Evolutionary conservation across 805 yeast species (phyloP).

Genomic region (Kazachstania kunashirensis): DNA sequence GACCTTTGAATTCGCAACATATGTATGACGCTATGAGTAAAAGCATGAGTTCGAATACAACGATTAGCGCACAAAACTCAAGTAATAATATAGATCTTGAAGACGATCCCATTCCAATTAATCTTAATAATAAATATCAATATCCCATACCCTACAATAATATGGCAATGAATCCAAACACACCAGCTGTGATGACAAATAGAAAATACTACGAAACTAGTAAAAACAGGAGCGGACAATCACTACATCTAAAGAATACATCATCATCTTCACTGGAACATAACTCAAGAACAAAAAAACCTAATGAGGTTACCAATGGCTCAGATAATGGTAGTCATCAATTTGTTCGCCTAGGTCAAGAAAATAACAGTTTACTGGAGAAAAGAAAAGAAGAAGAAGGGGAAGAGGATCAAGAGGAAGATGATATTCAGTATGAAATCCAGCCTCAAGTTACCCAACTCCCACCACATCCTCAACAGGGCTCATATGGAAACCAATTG

Average conservation of each 20-base stretch:
- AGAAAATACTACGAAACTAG: conserved; percentile 17
- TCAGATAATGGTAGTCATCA: no score
- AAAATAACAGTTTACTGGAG: no score
- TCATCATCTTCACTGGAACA: neutral
- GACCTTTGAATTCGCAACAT: no score
- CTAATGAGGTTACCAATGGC: no score
- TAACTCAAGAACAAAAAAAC: no score
- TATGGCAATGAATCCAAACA: no score
- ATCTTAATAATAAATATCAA: neutral
- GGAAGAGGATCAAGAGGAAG: neutral
- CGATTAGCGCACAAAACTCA: neutral
- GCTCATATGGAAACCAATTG: conserved; percentile 6
- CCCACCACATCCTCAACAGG: conserved; percentile 6
- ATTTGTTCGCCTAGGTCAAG: no score
- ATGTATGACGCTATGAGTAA: no score
- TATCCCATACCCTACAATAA: no score
- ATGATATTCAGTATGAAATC: conserved; percentile 1
- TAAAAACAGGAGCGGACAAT: conserved; percentile 5
- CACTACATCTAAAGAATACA: neutral
- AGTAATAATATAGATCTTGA: neutral
- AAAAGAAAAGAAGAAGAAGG: neutral
- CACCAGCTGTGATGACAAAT: no score
- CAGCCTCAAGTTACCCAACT: conserved; percentile 1
- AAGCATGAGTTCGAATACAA: no score
- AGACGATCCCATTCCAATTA: neutral